These are phyloP conservation scores for Tuber calosporum DNA, from an alignment of 495 filamentous ascomycete species.

Conservation along the genomic window DNA sequence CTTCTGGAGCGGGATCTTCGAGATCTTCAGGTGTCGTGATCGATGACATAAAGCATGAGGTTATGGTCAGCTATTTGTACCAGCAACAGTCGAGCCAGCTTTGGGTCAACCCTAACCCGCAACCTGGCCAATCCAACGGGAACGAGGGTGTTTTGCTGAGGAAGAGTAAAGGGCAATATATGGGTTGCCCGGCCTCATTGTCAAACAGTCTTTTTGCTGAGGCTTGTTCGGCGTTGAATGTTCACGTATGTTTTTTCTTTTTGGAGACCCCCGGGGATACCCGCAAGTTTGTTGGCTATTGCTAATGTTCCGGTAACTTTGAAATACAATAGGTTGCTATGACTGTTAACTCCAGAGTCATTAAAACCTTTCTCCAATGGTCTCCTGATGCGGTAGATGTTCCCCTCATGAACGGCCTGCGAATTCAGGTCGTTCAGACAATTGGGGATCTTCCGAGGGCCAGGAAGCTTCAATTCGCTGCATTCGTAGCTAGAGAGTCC, in stretches of 20 bases:
- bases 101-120: constrained; percentile 59
- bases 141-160: constrained; percentile 65
- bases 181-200: constrained; percentile 60
- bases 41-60: constrained; percentile 72
- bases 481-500: constrained; percentile 62
- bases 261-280: not conserved
- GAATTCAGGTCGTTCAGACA: constrained; percentile 64
- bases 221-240: constrained; percentile 60
- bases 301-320: constrained; percentile 23
- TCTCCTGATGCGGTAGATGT: constrained; percentile 64
- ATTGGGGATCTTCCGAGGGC: constrained; percentile 60
- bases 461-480: constrained; percentile 67
- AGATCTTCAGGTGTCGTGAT: constrained; percentile 48
- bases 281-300: not conserved
- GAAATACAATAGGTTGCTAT: constrained; percentile 56
- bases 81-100: constrained; percentile 65
- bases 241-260: constrained; percentile 50
- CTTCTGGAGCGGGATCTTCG: constrained; percentile 43
- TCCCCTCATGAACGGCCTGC: constrained; percentile 65
- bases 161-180: constrained; percentile 59
- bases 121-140: constrained; percentile 46
- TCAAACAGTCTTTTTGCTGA: constrained; percentile 52
- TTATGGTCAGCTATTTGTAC: constrained; percentile 76
- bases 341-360: constrained; percentile 68
- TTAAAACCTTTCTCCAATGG: constrained; percentile 66